phyloP scores from a whole-genome alignment of 2,329 filamentous ascomycete genomes.

The Ascosphaera acerosa region DNA sequence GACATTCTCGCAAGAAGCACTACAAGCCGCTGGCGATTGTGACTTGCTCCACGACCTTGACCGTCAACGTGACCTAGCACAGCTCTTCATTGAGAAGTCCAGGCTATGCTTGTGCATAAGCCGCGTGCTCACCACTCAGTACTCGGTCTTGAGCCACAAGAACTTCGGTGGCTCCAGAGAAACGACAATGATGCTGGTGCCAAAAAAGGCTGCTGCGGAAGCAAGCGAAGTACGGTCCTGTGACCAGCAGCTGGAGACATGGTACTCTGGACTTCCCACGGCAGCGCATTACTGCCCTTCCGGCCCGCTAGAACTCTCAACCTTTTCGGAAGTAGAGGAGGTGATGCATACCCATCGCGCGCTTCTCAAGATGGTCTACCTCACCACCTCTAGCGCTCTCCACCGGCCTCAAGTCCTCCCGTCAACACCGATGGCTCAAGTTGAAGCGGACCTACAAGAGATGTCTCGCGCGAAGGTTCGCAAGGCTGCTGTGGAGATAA shows the following conservation, averaged over 20 bases:
- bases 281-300: slow-evolving; percentile 42
- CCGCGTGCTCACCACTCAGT: slow-evolving; percentile 71
- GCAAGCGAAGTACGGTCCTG: slow-evolving; percentile 54
- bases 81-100: slow-evolving; percentile 78
- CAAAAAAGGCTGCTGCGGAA: slow-evolving; percentile 67
- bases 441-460: slow-evolving; percentile 48
- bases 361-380: slow-evolving; percentile 82
- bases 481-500: slow-evolving; percentile 64
- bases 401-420: slow-evolving; percentile 80
- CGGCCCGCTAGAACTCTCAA: slow-evolving; percentile 32
- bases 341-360: slow-evolving; percentile 46
- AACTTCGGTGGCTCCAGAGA: slow-evolving; percentile 46
- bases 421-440: slow-evolving; percentile 31
- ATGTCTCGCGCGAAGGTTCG: slow-evolving; percentile 61
- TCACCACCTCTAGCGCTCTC: slow-evolving; percentile 71
- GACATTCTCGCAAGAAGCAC: slow-evolving; percentile 38
- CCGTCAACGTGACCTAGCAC: slow-evolving; percentile 54
- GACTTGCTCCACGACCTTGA: slow-evolving; percentile 41
- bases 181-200: slow-evolving; percentile 67
- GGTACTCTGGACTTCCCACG: slow-evolving; percentile 45
- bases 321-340: slow-evolving; percentile 21
- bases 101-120: slow-evolving; percentile 76
- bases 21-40: slow-evolving; percentile 43
- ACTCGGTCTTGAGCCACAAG: slow-evolving; percentile 69
- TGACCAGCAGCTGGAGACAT: slow-evolving; percentile 52